Evolutionary conservation across 768 basidiomycete species (phyloP), one percentile per base, ranked within the genome.

Genomic region (Saitozyma podzolica): DNA sequence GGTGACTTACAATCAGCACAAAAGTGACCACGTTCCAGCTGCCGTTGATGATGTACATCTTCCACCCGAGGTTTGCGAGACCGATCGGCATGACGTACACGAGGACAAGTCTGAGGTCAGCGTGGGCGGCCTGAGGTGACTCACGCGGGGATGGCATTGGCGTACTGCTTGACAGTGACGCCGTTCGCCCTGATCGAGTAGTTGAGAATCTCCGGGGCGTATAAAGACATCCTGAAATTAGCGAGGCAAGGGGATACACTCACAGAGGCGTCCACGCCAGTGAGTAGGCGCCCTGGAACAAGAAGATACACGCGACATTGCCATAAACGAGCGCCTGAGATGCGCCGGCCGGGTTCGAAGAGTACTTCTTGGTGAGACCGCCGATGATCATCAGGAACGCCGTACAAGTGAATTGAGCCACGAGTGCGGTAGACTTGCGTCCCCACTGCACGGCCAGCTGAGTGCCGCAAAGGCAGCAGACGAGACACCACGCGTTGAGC

Each of bases 141-240:
- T 49, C 37, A 66, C 64, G 64, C 59, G 1, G 39, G 43, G 41
- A 40, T 9, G 37, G 19, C 42, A 14, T 47, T n/a, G 8, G 54
- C 48, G 54, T 47, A 50, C 19, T 54, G 45, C 39, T 17, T 54
- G 59, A 91, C 70, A 67, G 84, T 88, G 83, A 90, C 87, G 61
- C 91, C 90, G 83, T 90, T 91, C 64, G 90, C 89, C 76, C 91
- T 90, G 55, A 92, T 82, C 29, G 81, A 80, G 82, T 84, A 92
- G 3, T 65, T 65, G 29, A 65, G 39, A n/a, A 65, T 50, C 47
- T 65, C 64, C 3, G 64, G 59, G 6, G 64, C 60, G 40, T 65
- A 65, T 39, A 65, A 8, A 20, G 58, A 42, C 43, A 58, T 29
- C 13, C 51, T 41, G 17, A 2, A 11, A 19, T 57, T 8, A 57